Evolutionary conservation across 345 rosid species (phyloP), one percentile per base, ranked within the genome.

Genomic region (Lumnitzera racemosa): DNA sequence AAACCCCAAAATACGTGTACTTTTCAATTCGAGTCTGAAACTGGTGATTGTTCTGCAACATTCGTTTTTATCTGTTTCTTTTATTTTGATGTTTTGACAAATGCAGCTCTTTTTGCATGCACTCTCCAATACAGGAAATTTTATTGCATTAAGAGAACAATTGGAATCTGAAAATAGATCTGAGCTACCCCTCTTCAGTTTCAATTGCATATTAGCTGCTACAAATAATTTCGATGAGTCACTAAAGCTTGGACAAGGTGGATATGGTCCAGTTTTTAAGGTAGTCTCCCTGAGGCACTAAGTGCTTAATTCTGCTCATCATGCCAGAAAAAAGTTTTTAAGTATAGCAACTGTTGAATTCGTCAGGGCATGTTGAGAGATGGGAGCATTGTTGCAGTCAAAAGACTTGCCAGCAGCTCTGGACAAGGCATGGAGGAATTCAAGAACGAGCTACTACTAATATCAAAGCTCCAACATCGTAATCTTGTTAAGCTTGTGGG

Each of bases 331-430:
- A 24, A 5, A 1, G n/a, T n/a, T 20, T 9, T 36, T 5, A 36
- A 36, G 10, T 36, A 9, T 20, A 36, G 7, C 5, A 5, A 9
- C 11, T 9, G 7, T 51, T 16, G 20, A 2, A 15, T 53, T 31
- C 20, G 20, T 20, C 59, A 86, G 94, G 96, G 94, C 11, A 64
- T 13, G 25, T 51, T 86, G 9, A 27, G 55, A 0, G 61, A 69
- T 68, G 85, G 86, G 13, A 62, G 48, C 56, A 73, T 78, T 36
- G 69, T 89, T 23, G 94, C 87, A 7, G 84, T 81, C 47, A 89
- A 89, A 70, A 76, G 84, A 66, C 69, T 84, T 4, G 74, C 86
- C 4, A 59, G 79, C 4, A 65, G 61, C 24, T 89, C 96, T 0
- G 77, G 83, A n/a, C 91, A 84, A 72, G 96, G 94, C 6, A 56